Percentiles rank a stretch among this genome's conserved stretches.
phyloP scores from a whole-genome alignment of 2,329 filamentous ascomycete species.

The Hypoxylon sp. region DNA sequence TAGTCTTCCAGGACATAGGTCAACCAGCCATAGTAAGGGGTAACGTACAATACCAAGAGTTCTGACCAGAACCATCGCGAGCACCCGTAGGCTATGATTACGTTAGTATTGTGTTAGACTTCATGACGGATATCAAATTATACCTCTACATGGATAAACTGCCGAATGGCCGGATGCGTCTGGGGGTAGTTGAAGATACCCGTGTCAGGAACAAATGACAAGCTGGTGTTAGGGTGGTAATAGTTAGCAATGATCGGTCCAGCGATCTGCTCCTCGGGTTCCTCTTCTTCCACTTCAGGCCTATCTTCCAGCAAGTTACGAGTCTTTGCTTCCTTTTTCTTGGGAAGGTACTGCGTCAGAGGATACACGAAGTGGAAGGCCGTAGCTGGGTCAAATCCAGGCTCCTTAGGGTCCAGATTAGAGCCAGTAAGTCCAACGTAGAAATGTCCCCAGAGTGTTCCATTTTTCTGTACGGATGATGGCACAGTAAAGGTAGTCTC shows the following conservation, averaged over 20 bases:
- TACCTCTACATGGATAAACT: constrained; percentile 82
- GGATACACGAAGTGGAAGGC: constrained; percentile 89
- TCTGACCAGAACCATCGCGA: constrained; percentile 84
- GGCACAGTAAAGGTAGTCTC: constrained; percentile 85
- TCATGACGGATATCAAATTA: neutral
- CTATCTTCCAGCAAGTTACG: constrained; percentile 82
- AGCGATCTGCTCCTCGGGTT: constrained; percentile 64
- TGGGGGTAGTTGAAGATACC: constrained; percentile 76
- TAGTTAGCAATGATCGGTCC: constrained; percentile 84
- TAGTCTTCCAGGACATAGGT: constrained; percentile 26
- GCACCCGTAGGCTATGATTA: constrained; percentile 71
- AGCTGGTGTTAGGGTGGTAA: constrained; percentile 94
- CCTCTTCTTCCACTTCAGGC: constrained; percentile 62
- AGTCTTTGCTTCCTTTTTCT: constrained; percentile 90
- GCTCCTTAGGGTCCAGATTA: constrained; percentile 79
- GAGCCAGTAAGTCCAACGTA: constrained; percentile 84
- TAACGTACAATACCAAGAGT: constrained; percentile 84
- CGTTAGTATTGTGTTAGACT: constrained; percentile 11
- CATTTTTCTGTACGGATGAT: constrained; percentile 85
- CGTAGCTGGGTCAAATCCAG: constrained; percentile 78
- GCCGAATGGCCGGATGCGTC: constrained; percentile 79
- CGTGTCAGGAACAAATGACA: constrained; percentile 86
- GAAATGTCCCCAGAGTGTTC: constrained; percentile 95
- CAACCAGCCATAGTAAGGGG: neutral
- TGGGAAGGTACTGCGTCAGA: constrained; percentile 88